Evolutionary conservation across 2,329 filamentous ascomycete species (phyloP), one percentile per base, ranked within the genome.

Genomic region (Proliferodiscus dingleyae): DNA sequence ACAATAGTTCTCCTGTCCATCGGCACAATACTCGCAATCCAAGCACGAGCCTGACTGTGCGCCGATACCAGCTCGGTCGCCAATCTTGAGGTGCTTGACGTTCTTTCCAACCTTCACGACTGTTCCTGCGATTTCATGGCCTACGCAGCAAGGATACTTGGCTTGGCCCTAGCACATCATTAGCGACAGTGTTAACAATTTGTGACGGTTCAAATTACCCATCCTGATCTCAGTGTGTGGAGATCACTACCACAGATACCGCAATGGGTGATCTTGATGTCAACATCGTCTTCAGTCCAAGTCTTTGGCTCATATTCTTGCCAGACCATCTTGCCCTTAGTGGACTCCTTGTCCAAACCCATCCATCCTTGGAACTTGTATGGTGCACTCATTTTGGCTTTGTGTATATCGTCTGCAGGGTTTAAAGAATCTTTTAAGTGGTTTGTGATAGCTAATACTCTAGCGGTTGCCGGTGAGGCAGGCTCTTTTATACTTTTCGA

Each of bases 21-120:
- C 48, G 13, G 42, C 43, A 38, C 79, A 82, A 44, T 77, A 73
- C 37, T 75, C 70, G 50, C 78, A 83, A 53, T 54, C 55, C 19
- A 71, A 58, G 54, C 75, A 79, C 8, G 72, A 67, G 33, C 57
- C 59, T 23, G 68, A 71, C 53, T 78, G 74, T 5, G 74, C 73
- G 45, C 75, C 74, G 29, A 78, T 65, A 28, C 74, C 75, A 19
- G 75, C 71, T 10, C 75, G 67, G 49, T 81, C 77, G 30, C 78
- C 77, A 21, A 77, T 46, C 37, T 70, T 66, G 56, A 78, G 66
- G 21, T 68, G 58, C 22, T 58, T 64, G 5, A 71, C 63, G 21
- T 64, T 60, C 10, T 62, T 61, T 6, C 73, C 74, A 28, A 77
- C 60, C n/a, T 67, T 68, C 16, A 70, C 66, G 4, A 69, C 70